Conservation (phyloP, 2,329 filamentous ascomycete species). For the Beauveria medogensis region DNA sequence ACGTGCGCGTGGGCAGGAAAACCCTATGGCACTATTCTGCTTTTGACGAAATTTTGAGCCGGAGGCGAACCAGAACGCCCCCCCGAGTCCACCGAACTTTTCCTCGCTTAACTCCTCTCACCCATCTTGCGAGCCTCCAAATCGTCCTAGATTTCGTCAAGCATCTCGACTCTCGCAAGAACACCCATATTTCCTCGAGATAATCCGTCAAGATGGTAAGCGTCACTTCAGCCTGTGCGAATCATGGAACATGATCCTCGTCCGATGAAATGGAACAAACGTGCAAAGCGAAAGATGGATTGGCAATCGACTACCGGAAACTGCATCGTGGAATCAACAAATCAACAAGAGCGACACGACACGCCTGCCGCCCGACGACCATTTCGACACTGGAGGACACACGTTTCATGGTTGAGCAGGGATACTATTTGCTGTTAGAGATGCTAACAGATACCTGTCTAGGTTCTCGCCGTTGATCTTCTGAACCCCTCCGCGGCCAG, state of each 20-base stretch:
- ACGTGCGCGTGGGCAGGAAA: conserved; percentile 29
- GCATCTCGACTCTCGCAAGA: conserved; percentile 40
- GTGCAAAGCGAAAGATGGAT: neutral
- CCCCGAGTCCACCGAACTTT: conserved; percentile 38
- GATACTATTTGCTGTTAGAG: conserved; percentile 10
- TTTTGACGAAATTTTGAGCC: conserved; percentile 32
- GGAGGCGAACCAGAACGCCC: conserved; percentile 26
- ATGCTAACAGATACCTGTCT: conserved; percentile 40
- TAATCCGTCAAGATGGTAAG: conserved; percentile 65
- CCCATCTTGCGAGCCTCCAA: conserved; percentile 43
- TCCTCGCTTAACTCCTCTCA: conserved; percentile 39
- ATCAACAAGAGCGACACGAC: neutral
- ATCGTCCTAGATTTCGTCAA: conserved; percentile 50
- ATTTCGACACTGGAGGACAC: neutral
- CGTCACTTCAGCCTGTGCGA: conserved; percentile 20
- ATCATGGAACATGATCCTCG: conserved; percentile 5
- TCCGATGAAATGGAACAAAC: neutral
- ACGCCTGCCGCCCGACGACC: conserved; percentile 2
- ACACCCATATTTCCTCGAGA: conserved; percentile 33
- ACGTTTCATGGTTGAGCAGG: conserved; percentile 10
- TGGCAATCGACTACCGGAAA: neutral
- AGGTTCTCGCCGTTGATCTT: conserved; percentile 99
- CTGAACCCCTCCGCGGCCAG: conserved; percentile 96
- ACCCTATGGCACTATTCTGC: conserved; percentile 31
- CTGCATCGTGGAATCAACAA: neutral